Evolutionary conservation across 148 eudicot genomes (phyloP), one percentile per base, ranked within the genome.

Genomic region (Camellia lanceoleosa): DNA sequence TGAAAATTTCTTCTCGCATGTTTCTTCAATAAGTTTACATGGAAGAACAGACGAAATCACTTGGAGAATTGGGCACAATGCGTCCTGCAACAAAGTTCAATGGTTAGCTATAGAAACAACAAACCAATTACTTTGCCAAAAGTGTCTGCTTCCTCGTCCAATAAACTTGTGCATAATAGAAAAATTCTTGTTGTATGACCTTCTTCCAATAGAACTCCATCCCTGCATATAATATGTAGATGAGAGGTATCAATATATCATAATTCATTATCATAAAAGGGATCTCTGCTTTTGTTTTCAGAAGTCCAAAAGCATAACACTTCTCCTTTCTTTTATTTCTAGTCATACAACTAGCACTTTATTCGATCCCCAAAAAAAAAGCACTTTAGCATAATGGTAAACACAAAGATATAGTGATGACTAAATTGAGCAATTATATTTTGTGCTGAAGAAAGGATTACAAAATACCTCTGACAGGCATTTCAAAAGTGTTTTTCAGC

Each of bases 151-250:
- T 90, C 96, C 88, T 84, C 91, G 88, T 86, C 93, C 95, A 91
- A 80, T 88, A 92, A 91, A 91, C 91, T 92, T 86, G 93, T 81
- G 90, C 86, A 88, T 88, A 91, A 87, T 87, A 89, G 87, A 92
- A 92, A 95, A 91, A 90, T 75, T 86, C 87, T 86, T 87, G 88
- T 89, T 86, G 95, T 83, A 86, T 81, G 91, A 91, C 90, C 97
- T 89, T 87, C 95, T 89, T 87, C 95, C 91, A 87, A 78, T 88
- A 80, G 87, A 83, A 93, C 90, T 85, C 97, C 98, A 92, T 87
- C 91, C 97, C 98, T 95, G 98, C 98, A 93, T 90, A 74, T 92
- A 82, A 92, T 89, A 88, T 92, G 81, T 90, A 91, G 91, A 92
- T 84, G 65, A 95, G 89, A 87, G 46, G 82, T 79, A 88, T 95